A percentile compares a stretch with the other conserved stretches of the same genome.
Conservation (phyloP, 2,329 filamentous ascomycete genomes). For the Calycina herbarum region DNA sequence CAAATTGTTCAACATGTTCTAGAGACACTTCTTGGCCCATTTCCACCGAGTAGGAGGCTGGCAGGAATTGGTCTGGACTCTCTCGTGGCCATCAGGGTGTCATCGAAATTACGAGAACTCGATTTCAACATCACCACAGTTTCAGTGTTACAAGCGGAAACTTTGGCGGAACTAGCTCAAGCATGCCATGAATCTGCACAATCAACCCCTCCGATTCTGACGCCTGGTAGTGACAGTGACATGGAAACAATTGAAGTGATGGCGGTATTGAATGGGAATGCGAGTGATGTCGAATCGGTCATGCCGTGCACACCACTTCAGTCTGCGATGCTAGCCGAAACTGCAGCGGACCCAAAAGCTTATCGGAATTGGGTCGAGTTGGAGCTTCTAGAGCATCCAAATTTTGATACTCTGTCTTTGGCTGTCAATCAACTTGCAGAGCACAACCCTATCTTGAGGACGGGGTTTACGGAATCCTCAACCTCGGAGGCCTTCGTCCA, state of each 20-base stretch:
- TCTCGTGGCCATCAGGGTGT: conserved; percentile 60
- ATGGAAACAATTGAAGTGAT: neutral
- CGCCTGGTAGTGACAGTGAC: neutral
- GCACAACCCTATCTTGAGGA: conserved; percentile 67
- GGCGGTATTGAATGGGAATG: conserved; percentile 24
- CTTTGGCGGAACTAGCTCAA: conserved; percentile 41
- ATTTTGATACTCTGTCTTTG: conserved; percentile 43
- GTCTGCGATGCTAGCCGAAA: conserved; percentile 77
- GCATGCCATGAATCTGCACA: conserved; percentile 34
- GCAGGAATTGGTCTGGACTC: conserved; percentile 65
- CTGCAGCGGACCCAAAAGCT: conserved; percentile 53
- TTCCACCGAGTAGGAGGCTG: conserved; percentile 44
- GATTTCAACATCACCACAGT: conserved; percentile 58
- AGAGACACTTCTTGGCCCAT: conserved; percentile 30
- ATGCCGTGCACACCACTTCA: conserved; percentile 72
- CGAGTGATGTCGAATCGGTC: conserved; percentile 48
- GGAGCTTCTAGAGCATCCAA: conserved; percentile 40
- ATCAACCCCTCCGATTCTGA: neutral
- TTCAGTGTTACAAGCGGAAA: conserved; percentile 60
- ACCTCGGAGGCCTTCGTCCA: conserved; percentile 54
- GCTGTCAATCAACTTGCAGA: conserved; percentile 52
- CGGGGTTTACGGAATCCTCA: conserved; percentile 64
- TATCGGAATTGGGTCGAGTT: conserved; percentile 82
- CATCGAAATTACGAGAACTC: conserved; percentile 59
- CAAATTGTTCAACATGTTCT: conserved; percentile 25